Conservation (phyloP, 768 basidiomycete species). For the Dentipellis sp. region DNA sequence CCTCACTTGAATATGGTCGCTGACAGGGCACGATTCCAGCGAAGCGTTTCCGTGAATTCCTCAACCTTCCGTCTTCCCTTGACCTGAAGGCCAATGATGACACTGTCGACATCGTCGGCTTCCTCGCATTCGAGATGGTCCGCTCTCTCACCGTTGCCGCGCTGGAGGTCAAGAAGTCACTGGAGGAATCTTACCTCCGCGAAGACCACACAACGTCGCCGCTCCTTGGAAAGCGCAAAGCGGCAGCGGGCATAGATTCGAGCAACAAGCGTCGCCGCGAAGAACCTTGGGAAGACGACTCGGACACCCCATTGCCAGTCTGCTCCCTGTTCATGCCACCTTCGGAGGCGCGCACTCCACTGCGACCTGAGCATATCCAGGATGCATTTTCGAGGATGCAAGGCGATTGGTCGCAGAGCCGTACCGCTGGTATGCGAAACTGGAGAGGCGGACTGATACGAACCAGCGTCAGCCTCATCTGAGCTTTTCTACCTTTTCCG, state of each 20-base stretch:
- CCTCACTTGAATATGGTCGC: background rate
- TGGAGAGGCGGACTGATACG: slow-evolving; percentile 82
- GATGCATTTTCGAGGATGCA: slow-evolving; percentile 91
- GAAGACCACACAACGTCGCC: slow-evolving; percentile 58
- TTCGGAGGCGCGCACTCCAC: slow-evolving; percentile 67
- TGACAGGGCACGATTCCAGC: slow-evolving; percentile 31
- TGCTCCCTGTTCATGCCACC: slow-evolving; percentile 77
- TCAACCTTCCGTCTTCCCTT: slow-evolving; percentile 79
- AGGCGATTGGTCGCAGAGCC: slow-evolving; percentile 69
- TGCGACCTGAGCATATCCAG: slow-evolving; percentile 80
- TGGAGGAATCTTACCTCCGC: slow-evolving; percentile 61
- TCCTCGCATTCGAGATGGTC: slow-evolving; percentile 96
- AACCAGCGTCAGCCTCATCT: slow-evolving; percentile 75
- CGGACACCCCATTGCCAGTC: slow-evolving; percentile 53
- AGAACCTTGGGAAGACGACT: slow-evolving; percentile 44
- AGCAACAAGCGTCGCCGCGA: slow-evolving; percentile 43
- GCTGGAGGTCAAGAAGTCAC: slow-evolving; percentile 69
- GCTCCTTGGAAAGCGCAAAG: slow-evolving; percentile 64
- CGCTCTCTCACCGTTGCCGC: slow-evolving; percentile 87
- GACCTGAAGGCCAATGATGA: slow-evolving; percentile 90
- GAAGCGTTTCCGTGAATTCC: slow-evolving; percentile 91
- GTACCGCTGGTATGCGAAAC: slow-evolving; percentile 82
- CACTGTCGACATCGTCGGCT: slow-evolving; percentile 93
- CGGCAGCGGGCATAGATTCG: slow-evolving; percentile 23
- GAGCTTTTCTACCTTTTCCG: slow-evolving; percentile 15